Evolutionary conservation across 1,284 basidiomycete genomes (phyloP).

Genomic region (Microbotryum scabiosae): DNA sequence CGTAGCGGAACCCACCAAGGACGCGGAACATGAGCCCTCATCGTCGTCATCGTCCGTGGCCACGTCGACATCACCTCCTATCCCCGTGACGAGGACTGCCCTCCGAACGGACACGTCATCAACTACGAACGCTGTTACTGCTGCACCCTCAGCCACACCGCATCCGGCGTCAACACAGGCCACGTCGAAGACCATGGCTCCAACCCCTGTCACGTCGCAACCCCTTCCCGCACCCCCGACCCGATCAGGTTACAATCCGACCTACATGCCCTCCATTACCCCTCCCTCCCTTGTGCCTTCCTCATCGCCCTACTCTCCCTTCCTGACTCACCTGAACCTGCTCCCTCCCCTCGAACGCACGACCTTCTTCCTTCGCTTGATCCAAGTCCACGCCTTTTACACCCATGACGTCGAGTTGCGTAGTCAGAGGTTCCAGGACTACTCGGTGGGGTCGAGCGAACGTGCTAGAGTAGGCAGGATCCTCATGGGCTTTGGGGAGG

Average conservation of each 20-base stretch:
- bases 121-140: not conserved
- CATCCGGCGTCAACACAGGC: slow-evolving; percentile 22
- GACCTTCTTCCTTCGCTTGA: not conserved
- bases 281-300: no score
- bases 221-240: not conserved
- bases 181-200: slow-evolving; percentile 6
- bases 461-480: not conserved
- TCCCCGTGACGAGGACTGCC: not conserved
- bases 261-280: no score
- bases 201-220: not conserved
- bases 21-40: not conserved
- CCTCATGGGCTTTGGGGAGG: not conserved
- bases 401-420: no score
- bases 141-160: slow-evolving; percentile 12
- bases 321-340: not conserved
- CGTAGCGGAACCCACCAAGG: not conserved
- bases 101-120: not conserved
- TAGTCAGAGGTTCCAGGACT: no score
- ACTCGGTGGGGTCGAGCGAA: not conserved
- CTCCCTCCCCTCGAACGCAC: not conserved
- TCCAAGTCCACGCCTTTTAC: not conserved
- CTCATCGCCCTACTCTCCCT: not conserved
- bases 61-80: not conserved
- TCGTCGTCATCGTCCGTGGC: not conserved
- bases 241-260: not conserved